These are phyloP conservation scores for Neurospora sp. DNA, from an alignment of 495 filamentous ascomycete species.

Conservation along the genomic window DNA sequence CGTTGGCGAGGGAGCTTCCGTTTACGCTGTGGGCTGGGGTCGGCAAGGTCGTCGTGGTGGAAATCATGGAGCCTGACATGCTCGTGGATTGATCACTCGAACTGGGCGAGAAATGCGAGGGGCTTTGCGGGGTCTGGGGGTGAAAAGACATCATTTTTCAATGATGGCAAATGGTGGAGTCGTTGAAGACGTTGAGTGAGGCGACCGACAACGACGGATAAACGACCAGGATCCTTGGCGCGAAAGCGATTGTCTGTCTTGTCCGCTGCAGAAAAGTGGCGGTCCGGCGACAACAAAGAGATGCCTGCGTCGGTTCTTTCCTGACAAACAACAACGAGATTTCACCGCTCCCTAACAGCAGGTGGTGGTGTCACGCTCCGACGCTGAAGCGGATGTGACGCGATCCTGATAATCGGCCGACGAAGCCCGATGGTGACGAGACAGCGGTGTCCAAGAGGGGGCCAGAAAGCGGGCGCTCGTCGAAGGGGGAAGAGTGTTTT, in stretches of 20 bases:
- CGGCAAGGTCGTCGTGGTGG: constrained; percentile 34
- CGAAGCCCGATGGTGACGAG: neutral
- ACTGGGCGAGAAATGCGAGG: constrained; percentile 42
- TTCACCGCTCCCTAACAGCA: neutral
- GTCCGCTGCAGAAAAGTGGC: constrained; percentile 2
- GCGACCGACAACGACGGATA: constrained; percentile 6
- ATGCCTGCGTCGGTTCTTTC: neutral
- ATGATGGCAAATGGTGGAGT: constrained; percentile 7
- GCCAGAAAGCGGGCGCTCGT: constrained; percentile 10
- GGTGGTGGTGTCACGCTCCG: neutral
- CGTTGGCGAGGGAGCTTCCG: constrained; percentile 36
- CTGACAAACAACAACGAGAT: neutral
- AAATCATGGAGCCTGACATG: constrained; percentile 35
- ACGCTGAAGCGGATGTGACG: neutral
- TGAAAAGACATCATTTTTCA: constrained; percentile 43
- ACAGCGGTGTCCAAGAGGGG: constrained; percentile 6
- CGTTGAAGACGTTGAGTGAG: constrained; percentile 11
- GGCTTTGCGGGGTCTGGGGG: constrained; percentile 50
- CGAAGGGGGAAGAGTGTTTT: constrained; percentile 21
- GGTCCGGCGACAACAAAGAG: neutral
- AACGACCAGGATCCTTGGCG: constrained; percentile 5
- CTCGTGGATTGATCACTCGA: constrained; percentile 34
- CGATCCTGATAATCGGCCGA: neutral
- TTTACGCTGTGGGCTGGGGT: constrained; percentile 50
- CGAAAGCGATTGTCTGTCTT: neutral